phyloP scores from a whole-genome alignment of 805 yeast species.

The Candida maesae region DNA sequence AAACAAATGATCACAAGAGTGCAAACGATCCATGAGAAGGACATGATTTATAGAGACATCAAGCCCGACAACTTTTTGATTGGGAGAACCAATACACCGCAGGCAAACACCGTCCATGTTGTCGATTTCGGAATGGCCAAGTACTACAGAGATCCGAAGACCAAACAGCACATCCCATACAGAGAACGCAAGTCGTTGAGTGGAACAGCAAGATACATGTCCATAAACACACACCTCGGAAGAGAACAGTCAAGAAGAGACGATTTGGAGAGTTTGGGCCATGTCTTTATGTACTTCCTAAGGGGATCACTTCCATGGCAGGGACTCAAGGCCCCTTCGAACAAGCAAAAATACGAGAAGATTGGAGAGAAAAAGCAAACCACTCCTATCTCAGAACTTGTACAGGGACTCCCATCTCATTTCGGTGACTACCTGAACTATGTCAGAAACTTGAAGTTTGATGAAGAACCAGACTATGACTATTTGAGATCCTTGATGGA shows the following conservation, averaged over 20 bases:
- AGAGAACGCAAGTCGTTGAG: conserved; percentile 92
- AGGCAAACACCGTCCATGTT: conserved; percentile 80
- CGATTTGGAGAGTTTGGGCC: conserved; percentile 94
- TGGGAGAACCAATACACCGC: conserved; percentile 81
- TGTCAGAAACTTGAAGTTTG: conserved; percentile 86
- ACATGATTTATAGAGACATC: conserved; percentile 91
- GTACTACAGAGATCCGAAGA: conserved; percentile 93
- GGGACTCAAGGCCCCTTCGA: conserved; percentile 96
- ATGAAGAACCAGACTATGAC: conserved; percentile 92
- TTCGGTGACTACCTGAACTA: conserved; percentile 87
- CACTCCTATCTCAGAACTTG: conserved; percentile 79
- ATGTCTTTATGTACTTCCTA: conserved; percentile 91
- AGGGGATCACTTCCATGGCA: conserved; percentile 98
- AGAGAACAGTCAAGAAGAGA: conserved; percentile 96
- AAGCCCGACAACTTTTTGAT: conserved; percentile 96
- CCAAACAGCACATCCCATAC: conserved; percentile 94
- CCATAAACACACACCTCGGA: conserved; percentile 95
- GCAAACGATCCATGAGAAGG: conserved; percentile 83
- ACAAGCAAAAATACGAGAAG: conserved; percentile 95
- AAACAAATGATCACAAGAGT: conserved; percentile 90
- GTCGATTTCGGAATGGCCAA: conserved; percentile 99
- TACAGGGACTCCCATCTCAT: conserved; percentile 72
- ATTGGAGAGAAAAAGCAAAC: conserved; percentile 95
- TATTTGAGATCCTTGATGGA: conserved; percentile 75
- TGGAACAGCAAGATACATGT: conserved; percentile 99